Evolutionary conservation across 2,329 filamentous ascomycete species (phyloP).

Genomic region (Calonectria naviculata): DNA sequence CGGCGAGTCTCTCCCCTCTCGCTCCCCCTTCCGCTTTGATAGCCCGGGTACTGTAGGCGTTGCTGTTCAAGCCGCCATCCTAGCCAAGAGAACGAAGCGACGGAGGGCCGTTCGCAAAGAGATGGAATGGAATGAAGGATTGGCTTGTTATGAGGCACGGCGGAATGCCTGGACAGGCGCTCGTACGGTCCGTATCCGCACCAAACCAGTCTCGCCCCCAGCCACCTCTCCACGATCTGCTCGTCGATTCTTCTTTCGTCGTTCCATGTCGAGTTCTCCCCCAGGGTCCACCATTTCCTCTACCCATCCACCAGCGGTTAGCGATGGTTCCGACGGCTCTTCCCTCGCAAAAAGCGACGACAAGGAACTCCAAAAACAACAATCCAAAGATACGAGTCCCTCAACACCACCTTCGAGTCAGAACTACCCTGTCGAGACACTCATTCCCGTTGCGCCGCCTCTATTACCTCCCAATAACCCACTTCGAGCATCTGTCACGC

Average conservation of each 20-base stretch:
- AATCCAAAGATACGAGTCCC: slow-evolving; percentile 47
- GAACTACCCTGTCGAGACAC: slow-evolving; percentile 64
- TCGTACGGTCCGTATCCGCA: slow-evolving; percentile 65
- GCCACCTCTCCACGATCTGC: slow-evolving; percentile 58
- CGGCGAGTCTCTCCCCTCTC: slow-evolving; percentile 48
- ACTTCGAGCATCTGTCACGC: slow-evolving; percentile 81
- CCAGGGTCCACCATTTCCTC: slow-evolving; percentile 39
- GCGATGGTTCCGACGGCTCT: slow-evolving; percentile 52
- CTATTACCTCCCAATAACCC: slow-evolving; percentile 79
- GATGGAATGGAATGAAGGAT: slow-evolving; percentile 81
- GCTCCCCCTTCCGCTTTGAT: slow-evolving; percentile 64
- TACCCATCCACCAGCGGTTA: slow-evolving; percentile 35
- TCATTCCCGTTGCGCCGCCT: slow-evolving; percentile 79
- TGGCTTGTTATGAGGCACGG: slow-evolving; percentile 82
- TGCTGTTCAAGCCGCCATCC: slow-evolving; percentile 52
- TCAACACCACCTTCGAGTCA: slow-evolving; percentile 35
- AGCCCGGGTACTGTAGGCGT: slow-evolving; percentile 59
- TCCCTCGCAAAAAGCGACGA: slow-evolving; percentile 53
- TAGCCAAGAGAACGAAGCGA: slow-evolving; percentile 65
- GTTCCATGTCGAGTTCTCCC: slow-evolving; percentile 56
- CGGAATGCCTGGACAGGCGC: slow-evolving; percentile 90
- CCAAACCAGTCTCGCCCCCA: slow-evolving; percentile 55
- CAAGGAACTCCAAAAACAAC: slow-evolving; percentile 44
- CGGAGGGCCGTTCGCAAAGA: slow-evolving; percentile 71
- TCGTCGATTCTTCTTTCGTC: slow-evolving; percentile 62